Conservation (phyloP, 306 rosid genomes). For the Cucurbita moschata region DNA sequence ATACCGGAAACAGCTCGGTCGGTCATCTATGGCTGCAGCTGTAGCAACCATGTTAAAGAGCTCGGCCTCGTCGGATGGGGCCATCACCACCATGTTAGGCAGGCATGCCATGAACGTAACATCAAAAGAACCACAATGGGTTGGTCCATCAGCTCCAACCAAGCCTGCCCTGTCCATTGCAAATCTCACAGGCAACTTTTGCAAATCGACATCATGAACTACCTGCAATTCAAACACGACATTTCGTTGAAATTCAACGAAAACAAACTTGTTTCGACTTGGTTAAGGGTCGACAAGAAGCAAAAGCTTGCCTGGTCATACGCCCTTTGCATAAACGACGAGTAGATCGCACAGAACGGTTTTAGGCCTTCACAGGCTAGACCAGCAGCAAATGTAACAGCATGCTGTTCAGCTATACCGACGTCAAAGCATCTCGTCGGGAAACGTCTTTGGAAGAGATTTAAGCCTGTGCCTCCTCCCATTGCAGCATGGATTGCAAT, state of each 20-base stretch:
- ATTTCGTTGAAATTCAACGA: neutral
- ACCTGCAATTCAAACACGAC: conserved; percentile 35
- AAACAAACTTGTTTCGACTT: neutral
- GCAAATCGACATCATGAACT: conserved; percentile 94
- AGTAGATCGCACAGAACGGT: conserved; percentile 88
- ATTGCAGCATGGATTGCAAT: conserved; percentile 96
- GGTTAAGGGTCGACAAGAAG: neutral
- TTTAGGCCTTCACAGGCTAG: conserved; percentile 85
- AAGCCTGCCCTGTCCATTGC: conserved; percentile 98
- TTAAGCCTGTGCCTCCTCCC: conserved; percentile 99
- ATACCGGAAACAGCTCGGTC: conserved; percentile 90
- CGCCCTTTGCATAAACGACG: conserved; percentile 92
- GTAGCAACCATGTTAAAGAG: conserved; percentile 97
- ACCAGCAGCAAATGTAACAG: conserved; percentile 97
- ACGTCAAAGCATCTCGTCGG: conserved; percentile 92
- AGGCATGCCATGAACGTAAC: conserved; percentile 97
- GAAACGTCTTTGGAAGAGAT: conserved; percentile 79
- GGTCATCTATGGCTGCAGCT: conserved; percentile 72
- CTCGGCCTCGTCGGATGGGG: conserved; percentile 92
- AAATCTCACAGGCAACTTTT: conserved; percentile 82
- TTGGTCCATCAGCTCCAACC: conserved; percentile 97
- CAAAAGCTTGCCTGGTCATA: conserved; percentile 66
- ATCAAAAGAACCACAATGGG: conserved; percentile 78
- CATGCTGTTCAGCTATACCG: conserved; percentile 97
- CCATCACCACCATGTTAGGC: conserved; percentile 98